These are phyloP conservation scores for Gloeostereum incarnatum DNA, from an alignment of 768 basidiomycete genomes.

Conservation along the genomic window DNA sequence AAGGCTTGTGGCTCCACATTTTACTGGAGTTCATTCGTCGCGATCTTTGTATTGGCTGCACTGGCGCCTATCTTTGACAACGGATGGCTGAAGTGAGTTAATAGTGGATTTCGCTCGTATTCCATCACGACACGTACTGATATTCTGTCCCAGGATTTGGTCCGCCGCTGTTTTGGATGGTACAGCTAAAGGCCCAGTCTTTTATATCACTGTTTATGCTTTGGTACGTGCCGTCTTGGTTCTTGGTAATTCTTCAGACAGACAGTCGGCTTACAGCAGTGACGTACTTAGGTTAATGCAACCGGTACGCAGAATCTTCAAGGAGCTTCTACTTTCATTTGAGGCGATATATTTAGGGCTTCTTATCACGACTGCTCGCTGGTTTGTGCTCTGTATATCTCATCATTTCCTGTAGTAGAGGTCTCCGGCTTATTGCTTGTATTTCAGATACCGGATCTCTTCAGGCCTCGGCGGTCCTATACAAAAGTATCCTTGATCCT, in stretches of 20 bases:
- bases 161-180: slow-evolving; percentile 34
- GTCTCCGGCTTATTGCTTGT: slow-evolving; percentile 8
- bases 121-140: slow-evolving; percentile 11
- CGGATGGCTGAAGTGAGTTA: slow-evolving; percentile 49
- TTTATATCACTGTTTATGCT: slow-evolving; percentile 69
- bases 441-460: slow-evolving; percentile 77
- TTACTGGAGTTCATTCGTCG: slow-evolving; percentile 52
- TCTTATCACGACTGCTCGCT: slow-evolving; percentile 51
- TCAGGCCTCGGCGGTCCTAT: slow-evolving; percentile 67
- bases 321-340: no score
- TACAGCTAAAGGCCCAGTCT: slow-evolving; percentile 36
- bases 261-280: no score
- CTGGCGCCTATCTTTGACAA: slow-evolving; percentile 63
- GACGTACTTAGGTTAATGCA: no score
- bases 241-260: no score
- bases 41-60: slow-evolving; percentile 45
- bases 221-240: slow-evolving; percentile 32
- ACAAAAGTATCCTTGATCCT: slow-evolving; percentile 39
- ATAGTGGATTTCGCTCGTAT: slow-evolving; percentile 3
- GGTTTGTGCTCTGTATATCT: slow-evolving; percentile 59
- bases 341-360: slow-evolving; percentile 16
- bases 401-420: not conserved
- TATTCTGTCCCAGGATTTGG: slow-evolving; percentile 35
- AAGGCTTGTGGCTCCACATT: slow-evolving; percentile 34
- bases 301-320: no score